Evolutionary conservation across 1,284 basidiomycete species (phyloP).

Genomic region (Cerioporus squamosus): DNA sequence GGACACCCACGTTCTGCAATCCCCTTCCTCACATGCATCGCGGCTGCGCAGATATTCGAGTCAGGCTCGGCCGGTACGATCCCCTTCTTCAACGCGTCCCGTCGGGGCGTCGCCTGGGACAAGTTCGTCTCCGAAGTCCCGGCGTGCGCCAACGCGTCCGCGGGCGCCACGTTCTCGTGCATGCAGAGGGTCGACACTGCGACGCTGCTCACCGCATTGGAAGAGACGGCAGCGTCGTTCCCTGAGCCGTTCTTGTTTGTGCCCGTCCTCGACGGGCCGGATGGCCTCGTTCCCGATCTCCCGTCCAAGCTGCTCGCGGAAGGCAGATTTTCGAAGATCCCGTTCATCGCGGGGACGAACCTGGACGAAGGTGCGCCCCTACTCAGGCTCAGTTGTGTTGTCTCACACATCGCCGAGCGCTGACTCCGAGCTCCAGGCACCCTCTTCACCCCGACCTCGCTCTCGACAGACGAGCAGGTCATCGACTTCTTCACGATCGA

Average conservation of each 20-base stretch:
- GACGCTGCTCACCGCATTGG: conserved; percentile 3
- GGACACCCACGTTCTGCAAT: too few relatives aligned
- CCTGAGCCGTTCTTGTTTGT: conserved; percentile 15
- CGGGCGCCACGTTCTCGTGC: conserved; percentile 9
- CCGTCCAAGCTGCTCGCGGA: conserved; percentile 17
- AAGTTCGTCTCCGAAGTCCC: conserved; percentile 14
- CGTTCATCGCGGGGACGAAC: conserved; percentile 20
- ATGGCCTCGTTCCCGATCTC: conserved; percentile 20
- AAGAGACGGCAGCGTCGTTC: background rate
- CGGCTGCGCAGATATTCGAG: conserved; percentile 18
- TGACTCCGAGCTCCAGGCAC: conserved; percentile 41
- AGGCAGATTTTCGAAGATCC: conserved; percentile 18
- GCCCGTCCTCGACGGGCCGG: conserved; percentile 17
- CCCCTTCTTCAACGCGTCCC: conserved; percentile 11
- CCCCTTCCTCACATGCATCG: background rate
- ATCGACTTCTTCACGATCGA: conserved; percentile 13
- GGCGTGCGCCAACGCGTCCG: conserved; percentile 4
- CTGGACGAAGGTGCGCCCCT: conserved; percentile 21
- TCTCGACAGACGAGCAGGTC: conserved; percentile 38
- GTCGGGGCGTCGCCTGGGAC: conserved; percentile 14
- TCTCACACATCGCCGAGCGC: background rate
- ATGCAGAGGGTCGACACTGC: conserved; percentile 4
- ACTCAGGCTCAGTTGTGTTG: conserved; percentile 34
- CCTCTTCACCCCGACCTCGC: conserved; percentile 35
- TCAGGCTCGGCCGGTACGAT: conserved; percentile 18